These are phyloP conservation scores for Huntiella decipiens DNA, from an alignment of 2,329 filamentous ascomycete genomes.

Conservation along the genomic window DNA sequence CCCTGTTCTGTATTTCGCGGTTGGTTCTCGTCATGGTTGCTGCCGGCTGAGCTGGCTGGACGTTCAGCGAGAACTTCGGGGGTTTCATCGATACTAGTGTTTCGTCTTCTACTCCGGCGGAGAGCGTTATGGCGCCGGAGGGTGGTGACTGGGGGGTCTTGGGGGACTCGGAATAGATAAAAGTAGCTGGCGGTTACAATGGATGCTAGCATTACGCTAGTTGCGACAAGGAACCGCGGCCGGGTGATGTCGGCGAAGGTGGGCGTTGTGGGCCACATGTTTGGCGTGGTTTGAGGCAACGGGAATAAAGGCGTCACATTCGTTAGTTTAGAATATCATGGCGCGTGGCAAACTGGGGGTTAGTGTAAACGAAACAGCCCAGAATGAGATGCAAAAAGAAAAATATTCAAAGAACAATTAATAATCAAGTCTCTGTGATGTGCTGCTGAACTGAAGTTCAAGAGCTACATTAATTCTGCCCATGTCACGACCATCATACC, in stretches of 20 bases:
- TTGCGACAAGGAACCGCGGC: slow-evolving; percentile 31
- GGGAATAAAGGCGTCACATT: slow-evolving; percentile 1
- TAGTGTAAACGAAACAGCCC: not conserved
- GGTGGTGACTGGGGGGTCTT: slow-evolving; percentile 14
- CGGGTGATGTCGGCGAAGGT: slow-evolving; percentile 36
- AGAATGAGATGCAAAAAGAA: not conserved
- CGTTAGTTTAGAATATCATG: slow-evolving; percentile 6
- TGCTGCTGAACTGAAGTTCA: not conserved
- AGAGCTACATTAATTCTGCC: not conserved
- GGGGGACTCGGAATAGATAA: slow-evolving; percentile 14
- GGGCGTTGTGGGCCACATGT: slow-evolving; percentile 29
- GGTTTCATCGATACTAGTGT: too few relatives aligned
- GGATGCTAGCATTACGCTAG: slow-evolving; percentile 34
- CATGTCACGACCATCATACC: not conserved
- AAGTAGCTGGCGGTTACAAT: slow-evolving; percentile 37
- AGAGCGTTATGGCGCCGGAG: slow-evolving; percentile 51
- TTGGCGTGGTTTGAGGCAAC: not conserved
- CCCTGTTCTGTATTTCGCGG: too few relatives aligned
- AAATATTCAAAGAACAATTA: not conserved
- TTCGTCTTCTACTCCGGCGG: slow-evolving; percentile 18
- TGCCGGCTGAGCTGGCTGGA: not conserved
- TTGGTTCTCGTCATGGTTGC: slow-evolving; percentile 14
- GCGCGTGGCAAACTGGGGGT: not conserved
- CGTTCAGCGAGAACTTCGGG: too few relatives aligned
- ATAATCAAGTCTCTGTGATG: not conserved